Conservation (phyloP, 1,284 basidiomycete genomes). For the Leccinum pallidistipes region DNA sequence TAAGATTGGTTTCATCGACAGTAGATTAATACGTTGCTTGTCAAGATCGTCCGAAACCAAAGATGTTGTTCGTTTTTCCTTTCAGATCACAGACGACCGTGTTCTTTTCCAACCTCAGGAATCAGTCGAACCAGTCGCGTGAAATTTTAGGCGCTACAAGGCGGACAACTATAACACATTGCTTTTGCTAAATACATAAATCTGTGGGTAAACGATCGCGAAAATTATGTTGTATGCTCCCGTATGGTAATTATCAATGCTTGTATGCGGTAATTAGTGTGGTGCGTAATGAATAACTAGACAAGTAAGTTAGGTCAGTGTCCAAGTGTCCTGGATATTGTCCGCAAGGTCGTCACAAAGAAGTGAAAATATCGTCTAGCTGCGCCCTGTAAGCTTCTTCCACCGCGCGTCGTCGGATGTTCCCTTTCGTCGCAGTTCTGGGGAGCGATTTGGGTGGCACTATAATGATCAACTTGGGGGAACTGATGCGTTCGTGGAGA, state of each 20-base stretch:
- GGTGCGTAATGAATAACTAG: constrained; percentile 11
- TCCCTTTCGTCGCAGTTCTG: constrained; percentile 67
- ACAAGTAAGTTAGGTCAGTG: constrained; percentile 13
- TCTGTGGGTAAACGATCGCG: constrained; percentile 1
- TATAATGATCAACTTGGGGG: constrained; percentile 53
- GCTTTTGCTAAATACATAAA: constrained; percentile 5
- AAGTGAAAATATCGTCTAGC: constrained; percentile 53
- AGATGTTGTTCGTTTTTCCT: constrained; percentile 18
- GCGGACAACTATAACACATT: constrained; percentile 9
- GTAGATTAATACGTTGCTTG: constrained; percentile 32
- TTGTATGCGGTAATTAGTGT: constrained; percentile 12
- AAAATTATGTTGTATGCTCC: constrained; percentile 11
- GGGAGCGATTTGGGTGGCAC: constrained; percentile 57
- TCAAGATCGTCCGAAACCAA: constrained; percentile 34
- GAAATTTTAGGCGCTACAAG: not conserved
- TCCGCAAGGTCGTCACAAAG: constrained; percentile 16
- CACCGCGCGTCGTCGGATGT: constrained; percentile 63
- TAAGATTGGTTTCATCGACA: constrained; percentile 18
- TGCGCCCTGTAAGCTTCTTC: constrained; percentile 53
- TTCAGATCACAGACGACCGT: constrained; percentile 26
- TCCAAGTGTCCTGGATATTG: not conserved
- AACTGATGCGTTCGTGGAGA: constrained; percentile 64
- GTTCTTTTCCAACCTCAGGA: constrained; percentile 15
- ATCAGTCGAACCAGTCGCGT: not conserved
- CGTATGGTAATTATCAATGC: constrained; percentile 23